Percentiles rank a stretch among this genome's conserved stretches.
phyloP scores from a whole-genome alignment of 108 stramenopile species.

The Pseudonitzschia pungens region DNA sequence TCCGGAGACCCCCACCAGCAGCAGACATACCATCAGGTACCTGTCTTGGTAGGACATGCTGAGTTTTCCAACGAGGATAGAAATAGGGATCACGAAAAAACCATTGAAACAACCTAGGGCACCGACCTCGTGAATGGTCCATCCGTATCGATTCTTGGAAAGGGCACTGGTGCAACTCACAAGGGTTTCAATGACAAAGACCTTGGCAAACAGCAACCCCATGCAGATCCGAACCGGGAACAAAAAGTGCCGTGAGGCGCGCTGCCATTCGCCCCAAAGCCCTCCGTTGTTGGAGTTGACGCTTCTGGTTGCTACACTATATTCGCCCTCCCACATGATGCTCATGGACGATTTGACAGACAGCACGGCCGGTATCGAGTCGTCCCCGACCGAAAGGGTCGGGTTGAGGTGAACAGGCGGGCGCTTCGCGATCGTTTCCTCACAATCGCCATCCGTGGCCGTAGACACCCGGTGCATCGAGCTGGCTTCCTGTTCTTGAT shows the following conservation, averaged over 20 bases:
- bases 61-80: constrained; percentile 64
- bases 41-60: constrained; percentile 60
- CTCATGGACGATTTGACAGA: background rate
- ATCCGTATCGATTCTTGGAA: constrained; percentile 82
- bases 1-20: constrained; percentile 50
- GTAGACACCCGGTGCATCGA: too few relatives aligned
- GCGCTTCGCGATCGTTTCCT: too few relatives aligned
- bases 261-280: constrained; percentile 9
- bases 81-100: constrained; percentile 73
- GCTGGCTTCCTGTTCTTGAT: background rate
- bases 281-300: background rate
- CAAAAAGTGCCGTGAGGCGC: constrained; percentile 39
- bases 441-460: too few relatives aligned
- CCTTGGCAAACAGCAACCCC: constrained; percentile 76
- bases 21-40: constrained; percentile 51
- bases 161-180: constrained; percentile 74
- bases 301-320: background rate
- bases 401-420: too few relatives aligned
- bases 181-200: constrained; percentile 78
- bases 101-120: constrained; percentile 76
- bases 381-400: too few relatives aligned
- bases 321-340: background rate
- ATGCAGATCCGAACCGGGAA: constrained; percentile 63
- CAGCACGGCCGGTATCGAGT: background rate
- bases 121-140: constrained; percentile 80